These are phyloP conservation scores for Pterothamnion heteromorphum DNA, from an alignment of 31 red algal genomes.

Conservation along the genomic window DNA sequence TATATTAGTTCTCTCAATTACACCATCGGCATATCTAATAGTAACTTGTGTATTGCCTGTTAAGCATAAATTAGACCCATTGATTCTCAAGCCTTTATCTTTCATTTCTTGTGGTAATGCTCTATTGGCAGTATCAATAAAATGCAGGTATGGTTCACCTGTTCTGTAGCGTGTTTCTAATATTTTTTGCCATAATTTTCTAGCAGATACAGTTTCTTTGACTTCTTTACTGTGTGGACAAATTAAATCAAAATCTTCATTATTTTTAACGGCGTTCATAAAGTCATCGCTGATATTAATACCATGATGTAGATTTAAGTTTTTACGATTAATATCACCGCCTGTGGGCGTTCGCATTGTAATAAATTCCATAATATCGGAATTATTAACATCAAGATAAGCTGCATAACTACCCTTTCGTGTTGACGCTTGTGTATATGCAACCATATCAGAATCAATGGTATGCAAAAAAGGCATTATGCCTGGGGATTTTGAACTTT, in stretches of 20 bases:
- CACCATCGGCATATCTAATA: too few species aligned
- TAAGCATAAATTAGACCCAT: neutral
- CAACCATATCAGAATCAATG: neutral
- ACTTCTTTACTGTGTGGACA: neutral
- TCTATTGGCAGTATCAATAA: neutral
- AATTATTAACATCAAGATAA: neutral
- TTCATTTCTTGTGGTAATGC: neutral
- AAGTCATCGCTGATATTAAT: neutral
- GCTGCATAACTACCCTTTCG: neutral
- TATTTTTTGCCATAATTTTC: neutral
- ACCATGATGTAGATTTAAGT: neutral
- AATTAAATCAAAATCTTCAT: neutral
- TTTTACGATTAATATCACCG: neutral
- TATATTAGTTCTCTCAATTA: too few species aligned
- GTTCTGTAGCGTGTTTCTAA: neutral
- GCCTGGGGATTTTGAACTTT: neutral
- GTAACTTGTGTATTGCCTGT: too few species aligned
- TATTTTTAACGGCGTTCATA: neutral
- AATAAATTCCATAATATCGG: neutral
- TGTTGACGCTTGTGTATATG: neutral
- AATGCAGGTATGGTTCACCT: neutral
- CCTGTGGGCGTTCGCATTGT: neutral
- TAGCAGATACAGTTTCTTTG: neutral
- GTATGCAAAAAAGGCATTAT: neutral
- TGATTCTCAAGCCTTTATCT: neutral